phyloP scores from a whole-genome alignment of 1,284 basidiomycete genomes.

The Spongiforma sp. region DNA sequence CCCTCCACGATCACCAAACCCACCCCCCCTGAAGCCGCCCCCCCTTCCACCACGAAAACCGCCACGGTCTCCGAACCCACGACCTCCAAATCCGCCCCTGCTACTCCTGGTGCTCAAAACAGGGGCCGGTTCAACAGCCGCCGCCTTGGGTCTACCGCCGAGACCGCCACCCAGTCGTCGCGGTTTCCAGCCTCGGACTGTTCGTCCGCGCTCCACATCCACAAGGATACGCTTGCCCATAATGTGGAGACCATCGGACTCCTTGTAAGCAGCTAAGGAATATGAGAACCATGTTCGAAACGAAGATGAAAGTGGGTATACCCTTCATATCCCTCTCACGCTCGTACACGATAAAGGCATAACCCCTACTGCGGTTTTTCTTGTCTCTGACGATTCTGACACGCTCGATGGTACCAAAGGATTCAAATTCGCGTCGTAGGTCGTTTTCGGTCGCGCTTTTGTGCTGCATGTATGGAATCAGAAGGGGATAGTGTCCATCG shows the following conservation, averaged over 20 bases:
- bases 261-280: conserved; percentile 92
- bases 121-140: conserved; percentile 52
- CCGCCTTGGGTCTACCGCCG: conserved; percentile 91
- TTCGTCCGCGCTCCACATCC: conserved; percentile 97
- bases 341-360: conserved; percentile 98
- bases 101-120: conserved; percentile 34
- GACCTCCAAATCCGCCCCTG: conserved; percentile 50
- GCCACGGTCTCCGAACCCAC: conserved; percentile 50
- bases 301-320: conserved; percentile 39
- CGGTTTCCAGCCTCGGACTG: conserved; percentile 99
- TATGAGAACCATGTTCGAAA: conserved; percentile 20
- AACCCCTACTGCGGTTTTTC: conserved; percentile 87
- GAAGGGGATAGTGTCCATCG: conserved; percentile 21
- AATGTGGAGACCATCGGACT: conserved; percentile 97
- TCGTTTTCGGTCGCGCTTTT: conserved; percentile 92
- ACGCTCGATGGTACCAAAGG: conserved; percentile 93
- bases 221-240: conserved; percentile 95
- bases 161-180: conserved; percentile 94
- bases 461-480: conserved; percentile 53
- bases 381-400: conserved; percentile 92
- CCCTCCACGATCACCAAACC: conserved; percentile 41
- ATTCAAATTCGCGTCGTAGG: conserved; percentile 93
- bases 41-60: conserved; percentile 49
- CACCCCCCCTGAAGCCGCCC: conserved; percentile 44
- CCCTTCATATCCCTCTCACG: conserved; percentile 99